phyloP scores from a whole-genome alignment of 495 filamentous ascomycete species.

The Aeminium ludgeri region DNA sequence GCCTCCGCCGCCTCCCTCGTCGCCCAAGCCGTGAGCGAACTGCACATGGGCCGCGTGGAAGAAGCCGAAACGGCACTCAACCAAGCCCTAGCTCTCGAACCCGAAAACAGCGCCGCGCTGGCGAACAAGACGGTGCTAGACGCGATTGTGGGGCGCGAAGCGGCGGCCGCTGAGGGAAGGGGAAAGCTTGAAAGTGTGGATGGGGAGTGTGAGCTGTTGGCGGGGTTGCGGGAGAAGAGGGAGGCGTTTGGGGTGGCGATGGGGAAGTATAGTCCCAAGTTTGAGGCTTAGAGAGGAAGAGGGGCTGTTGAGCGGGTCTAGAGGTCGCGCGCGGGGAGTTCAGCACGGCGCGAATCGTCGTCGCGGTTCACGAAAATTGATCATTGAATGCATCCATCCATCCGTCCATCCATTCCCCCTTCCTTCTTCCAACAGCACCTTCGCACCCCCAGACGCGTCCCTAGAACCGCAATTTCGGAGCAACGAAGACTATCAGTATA shows the following conservation, averaged over 20 bases:
- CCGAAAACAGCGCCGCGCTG: conserved; percentile 51
- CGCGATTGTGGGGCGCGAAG: conserved; percentile 53
- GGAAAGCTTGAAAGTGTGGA: conserved; percentile 19
- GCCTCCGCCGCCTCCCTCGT: conserved; percentile 49
- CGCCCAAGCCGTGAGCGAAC: conserved; percentile 77
- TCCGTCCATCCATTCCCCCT: conserved; percentile 15
- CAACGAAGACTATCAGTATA: conserved; percentile 57
- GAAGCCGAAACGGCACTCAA: conserved; percentile 79
- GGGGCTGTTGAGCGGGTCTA: no score
- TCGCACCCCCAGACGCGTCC: no score
- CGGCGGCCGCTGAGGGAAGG: conserved; percentile 30
- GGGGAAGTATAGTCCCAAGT: conserved; percentile 26
- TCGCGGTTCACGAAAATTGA: no score
- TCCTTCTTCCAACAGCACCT: no score
- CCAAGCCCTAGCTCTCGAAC: conserved; percentile 59
- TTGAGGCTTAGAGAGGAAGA: conserved; percentile 18
- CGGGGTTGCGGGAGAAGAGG: conserved; percentile 23
- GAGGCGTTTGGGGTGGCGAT: conserved; percentile 24
- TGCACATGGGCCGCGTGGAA: conserved; percentile 75
- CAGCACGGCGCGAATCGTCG: no score
- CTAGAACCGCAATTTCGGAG: conserved; percentile 81
- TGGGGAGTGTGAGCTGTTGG: conserved; percentile 18
- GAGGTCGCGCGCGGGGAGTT: no score
- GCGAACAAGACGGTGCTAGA: conserved; percentile 69
- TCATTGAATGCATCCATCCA: no score